These are phyloP conservation scores for Tubosaeta brunneosetosa DNA, from an alignment of 768 basidiomycete species.

Conservation along the genomic window DNA sequence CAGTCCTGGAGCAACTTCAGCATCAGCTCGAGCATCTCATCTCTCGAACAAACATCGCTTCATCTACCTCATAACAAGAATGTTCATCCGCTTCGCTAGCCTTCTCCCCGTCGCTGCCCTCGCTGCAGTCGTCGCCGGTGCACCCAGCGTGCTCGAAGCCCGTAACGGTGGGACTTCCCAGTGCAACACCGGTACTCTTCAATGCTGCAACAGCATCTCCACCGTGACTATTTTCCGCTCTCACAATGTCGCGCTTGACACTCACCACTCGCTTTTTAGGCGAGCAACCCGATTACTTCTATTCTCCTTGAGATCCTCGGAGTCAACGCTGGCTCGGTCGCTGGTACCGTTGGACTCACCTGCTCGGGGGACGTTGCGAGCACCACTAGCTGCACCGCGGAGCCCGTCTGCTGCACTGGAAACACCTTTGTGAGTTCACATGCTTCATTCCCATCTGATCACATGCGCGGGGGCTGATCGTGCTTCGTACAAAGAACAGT, in stretches of 20 bases:
- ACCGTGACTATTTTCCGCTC: background rate
- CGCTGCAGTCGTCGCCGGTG: conserved; percentile 1
- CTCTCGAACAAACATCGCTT: too few species aligned
- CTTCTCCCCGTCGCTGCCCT: conserved; percentile 12
- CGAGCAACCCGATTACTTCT: background rate
- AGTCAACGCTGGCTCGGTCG: background rate
- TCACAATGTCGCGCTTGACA: too few species aligned
- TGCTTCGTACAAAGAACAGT: background rate
- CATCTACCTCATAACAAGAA: background rate
- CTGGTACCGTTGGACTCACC: background rate
- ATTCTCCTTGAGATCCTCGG: background rate
- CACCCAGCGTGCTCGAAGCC: background rate
- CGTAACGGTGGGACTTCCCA: background rate
- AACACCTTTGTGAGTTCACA: conserved; percentile 1
- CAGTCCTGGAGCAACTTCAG: too few species aligned
- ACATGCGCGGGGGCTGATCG: background rate
- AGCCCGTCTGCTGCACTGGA: conserved; percentile 10
- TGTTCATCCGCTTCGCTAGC: background rate
- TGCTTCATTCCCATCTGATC: background rate
- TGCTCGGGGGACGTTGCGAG: conserved; percentile 7
- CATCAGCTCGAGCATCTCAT: too few species aligned
- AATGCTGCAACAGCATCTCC: conserved; percentile 8
- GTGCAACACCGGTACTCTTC: conserved; percentile 9
- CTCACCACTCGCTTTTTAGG: background rate
- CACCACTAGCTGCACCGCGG: background rate